Percentiles rank a stretch among this genome's conserved stretches.
These are phyloP conservation scores for Colletotrichum sp. DNA, from an alignment of 2,329 filamentous ascomycete species.

Conservation along the genomic window DNA sequence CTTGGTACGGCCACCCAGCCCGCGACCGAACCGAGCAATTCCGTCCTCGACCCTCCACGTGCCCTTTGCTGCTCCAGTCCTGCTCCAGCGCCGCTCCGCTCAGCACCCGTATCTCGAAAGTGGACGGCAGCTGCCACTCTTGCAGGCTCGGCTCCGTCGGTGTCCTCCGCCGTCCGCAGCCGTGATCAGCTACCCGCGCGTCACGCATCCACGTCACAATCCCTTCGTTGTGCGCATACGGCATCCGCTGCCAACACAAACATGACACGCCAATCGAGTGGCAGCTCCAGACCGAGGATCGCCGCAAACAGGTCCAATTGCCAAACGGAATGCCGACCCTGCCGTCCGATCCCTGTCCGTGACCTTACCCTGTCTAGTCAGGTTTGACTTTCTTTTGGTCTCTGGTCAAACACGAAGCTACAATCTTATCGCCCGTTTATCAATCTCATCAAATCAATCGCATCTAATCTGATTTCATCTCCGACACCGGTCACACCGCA, in stretches of 20 bases:
- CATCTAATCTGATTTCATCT: conserved; percentile 19
- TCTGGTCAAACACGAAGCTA: neutral
- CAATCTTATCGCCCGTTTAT: conserved; percentile 13
- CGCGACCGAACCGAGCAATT: conserved; percentile 14
- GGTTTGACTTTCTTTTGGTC: neutral
- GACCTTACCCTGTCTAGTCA: neutral
- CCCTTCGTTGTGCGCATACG: neutral
- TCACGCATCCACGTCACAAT: neutral
- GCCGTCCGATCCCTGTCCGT: neutral
- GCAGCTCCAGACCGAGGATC: neutral
- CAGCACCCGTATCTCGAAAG: neutral
- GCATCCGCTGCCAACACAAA: neutral
- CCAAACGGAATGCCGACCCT: neutral
- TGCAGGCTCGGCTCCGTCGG: conserved; percentile 2
- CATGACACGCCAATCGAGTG: neutral
- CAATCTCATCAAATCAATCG: conserved; percentile 24
- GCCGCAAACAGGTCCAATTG: neutral
- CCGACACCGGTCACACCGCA: conserved; percentile 4
- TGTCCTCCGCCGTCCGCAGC: neutral
- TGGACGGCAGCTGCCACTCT: neutral
- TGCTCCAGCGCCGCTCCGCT: neutral
- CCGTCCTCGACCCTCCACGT: neutral
- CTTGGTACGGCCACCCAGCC: neutral
- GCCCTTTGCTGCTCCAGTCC: neutral
- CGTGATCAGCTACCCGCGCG: neutral